These are phyloP conservation scores for Diaporthe batatas DNA, from an alignment of 2,329 filamentous ascomycete species.

Conservation along the genomic window DNA sequence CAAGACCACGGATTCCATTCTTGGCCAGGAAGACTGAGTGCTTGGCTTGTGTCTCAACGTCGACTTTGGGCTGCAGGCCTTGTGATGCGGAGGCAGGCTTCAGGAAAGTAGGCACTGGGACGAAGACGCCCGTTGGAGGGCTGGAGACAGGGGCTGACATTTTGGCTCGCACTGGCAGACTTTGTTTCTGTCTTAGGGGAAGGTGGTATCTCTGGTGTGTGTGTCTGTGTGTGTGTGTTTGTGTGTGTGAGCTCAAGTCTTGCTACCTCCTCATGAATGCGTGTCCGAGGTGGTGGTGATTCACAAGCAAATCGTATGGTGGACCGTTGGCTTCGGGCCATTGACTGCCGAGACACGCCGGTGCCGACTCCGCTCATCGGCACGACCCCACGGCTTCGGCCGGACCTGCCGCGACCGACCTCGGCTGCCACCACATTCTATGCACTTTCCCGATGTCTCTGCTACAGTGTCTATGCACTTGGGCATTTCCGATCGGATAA, in stretches of 20 bases:
- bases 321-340: constrained; percentile 22
- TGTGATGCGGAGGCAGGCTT: constrained; percentile 58
- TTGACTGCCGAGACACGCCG: constrained; percentile 30
- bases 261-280: neutral
- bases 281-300: neutral
- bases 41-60: constrained; percentile 68
- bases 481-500: constrained; percentile 36
- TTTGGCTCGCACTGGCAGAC: neutral
- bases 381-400: neutral
- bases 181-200: neutral
- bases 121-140: constrained; percentile 69
- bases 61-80: constrained; percentile 63
- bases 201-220: neutral
- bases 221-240: neutral
- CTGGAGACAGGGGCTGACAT: constrained; percentile 37
- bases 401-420: constrained; percentile 15
- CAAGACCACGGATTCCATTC: constrained; percentile 71
- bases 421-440: constrained; percentile 16
- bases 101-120: constrained; percentile 76
- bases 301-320: neutral
- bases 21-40: constrained; percentile 72
- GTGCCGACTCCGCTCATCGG: constrained; percentile 29
- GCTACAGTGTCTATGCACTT: neutral
- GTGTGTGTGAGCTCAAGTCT: neutral
- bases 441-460: constrained; percentile 23